These are phyloP conservation scores for Aeschynomene evenia DNA, from an alignment of 306 rosid genomes.

Conservation along the genomic window DNA sequence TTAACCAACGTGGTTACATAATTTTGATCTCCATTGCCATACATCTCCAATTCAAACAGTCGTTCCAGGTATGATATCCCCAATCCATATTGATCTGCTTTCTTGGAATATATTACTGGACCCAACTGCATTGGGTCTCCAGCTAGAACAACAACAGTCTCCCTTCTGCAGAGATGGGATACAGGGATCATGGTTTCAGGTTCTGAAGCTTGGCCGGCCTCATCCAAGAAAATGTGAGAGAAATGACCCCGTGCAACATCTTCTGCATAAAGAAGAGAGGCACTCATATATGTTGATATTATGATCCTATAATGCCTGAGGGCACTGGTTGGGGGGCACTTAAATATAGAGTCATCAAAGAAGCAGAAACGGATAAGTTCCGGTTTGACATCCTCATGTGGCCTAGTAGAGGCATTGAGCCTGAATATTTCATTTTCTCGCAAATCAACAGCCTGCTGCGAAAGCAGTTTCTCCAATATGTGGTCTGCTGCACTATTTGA, in stretches of 20 bases:
- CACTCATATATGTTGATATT: slow-evolving; percentile 81
- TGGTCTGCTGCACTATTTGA: slow-evolving; percentile 91
- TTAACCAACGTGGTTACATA: slow-evolving; percentile 64
- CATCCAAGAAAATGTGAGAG: slow-evolving; percentile 92
- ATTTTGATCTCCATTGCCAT: slow-evolving; percentile 53
- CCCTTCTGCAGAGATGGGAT: slow-evolving; percentile 56
- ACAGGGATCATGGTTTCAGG: slow-evolving; percentile 86
- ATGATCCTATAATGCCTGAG: slow-evolving; percentile 60
- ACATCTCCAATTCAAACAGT: slow-evolving; percentile 52
- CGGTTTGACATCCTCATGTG: slow-evolving; percentile 67
- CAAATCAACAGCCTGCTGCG: slow-evolving; percentile 36
- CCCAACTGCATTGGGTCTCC: slow-evolving; percentile 97
- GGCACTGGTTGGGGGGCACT: slow-evolving; percentile 60
- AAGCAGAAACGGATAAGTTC: slow-evolving; percentile 61
- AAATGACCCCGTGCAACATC: slow-evolving; percentile 72
- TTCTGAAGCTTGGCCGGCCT: slow-evolving; percentile 99
- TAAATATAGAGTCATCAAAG: slow-evolving; percentile 63
- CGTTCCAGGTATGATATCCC: slow-evolving; percentile 85
- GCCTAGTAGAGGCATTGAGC: slow-evolving; percentile 71
- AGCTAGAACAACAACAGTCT: slow-evolving; percentile 87
- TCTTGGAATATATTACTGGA: slow-evolving; percentile 77
- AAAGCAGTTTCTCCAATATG: slow-evolving; percentile 66
- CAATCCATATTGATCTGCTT: slow-evolving; percentile 56
- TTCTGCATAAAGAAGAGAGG: slow-evolving; percentile 64
- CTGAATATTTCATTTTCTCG: slow-evolving; percentile 65